These are phyloP conservation scores for Cercospora nicotianae DNA, from an alignment of 2,329 filamentous ascomycete species.

Conservation along the genomic window DNA sequence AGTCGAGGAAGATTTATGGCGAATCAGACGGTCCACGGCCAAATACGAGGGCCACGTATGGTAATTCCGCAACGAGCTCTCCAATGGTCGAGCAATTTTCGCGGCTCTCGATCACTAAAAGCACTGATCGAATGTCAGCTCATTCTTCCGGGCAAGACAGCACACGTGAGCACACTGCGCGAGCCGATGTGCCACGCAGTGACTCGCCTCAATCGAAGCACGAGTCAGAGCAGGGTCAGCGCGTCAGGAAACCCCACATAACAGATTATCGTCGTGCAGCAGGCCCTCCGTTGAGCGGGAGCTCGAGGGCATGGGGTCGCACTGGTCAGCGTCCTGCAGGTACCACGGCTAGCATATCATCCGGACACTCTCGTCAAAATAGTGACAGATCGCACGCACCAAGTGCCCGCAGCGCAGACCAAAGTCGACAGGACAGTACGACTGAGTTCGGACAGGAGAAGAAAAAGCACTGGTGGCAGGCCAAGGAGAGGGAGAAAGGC, in stretches of 20 bases:
- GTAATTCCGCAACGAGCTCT: constrained; percentile 12
- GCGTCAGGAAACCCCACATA: constrained; percentile 14
- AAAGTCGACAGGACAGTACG: neutral
- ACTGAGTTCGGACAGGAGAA: constrained; percentile 19
- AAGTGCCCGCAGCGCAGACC: neutral
- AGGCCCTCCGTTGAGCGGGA: constrained; percentile 15
- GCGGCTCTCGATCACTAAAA: constrained; percentile 14
- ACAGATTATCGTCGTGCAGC: constrained; percentile 16
- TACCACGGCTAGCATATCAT: constrained; percentile 19
- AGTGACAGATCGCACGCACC: constrained; percentile 20
- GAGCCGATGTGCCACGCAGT: constrained; percentile 2
- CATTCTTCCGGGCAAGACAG: constrained; percentile 11
- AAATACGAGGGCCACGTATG: constrained; percentile 11
- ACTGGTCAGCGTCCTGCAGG: constrained; percentile 11
- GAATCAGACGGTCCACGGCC: neutral
- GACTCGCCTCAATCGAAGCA: constrained; percentile 8
- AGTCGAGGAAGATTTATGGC: constrained; percentile 24
- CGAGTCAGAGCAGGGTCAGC: constrained; percentile 7
- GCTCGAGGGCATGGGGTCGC: constrained; percentile 8
- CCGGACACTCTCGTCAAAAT: constrained; percentile 26
- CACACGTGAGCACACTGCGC: neutral
- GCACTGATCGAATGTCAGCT: constrained; percentile 12
- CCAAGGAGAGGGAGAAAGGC: constrained; percentile 34
- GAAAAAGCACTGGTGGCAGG: constrained; percentile 32
- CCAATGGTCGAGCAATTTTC: constrained; percentile 14